Conservation (phyloP, 495 filamentous ascomycete genomes). For the Hyaloscypha hepaticicola region DNA sequence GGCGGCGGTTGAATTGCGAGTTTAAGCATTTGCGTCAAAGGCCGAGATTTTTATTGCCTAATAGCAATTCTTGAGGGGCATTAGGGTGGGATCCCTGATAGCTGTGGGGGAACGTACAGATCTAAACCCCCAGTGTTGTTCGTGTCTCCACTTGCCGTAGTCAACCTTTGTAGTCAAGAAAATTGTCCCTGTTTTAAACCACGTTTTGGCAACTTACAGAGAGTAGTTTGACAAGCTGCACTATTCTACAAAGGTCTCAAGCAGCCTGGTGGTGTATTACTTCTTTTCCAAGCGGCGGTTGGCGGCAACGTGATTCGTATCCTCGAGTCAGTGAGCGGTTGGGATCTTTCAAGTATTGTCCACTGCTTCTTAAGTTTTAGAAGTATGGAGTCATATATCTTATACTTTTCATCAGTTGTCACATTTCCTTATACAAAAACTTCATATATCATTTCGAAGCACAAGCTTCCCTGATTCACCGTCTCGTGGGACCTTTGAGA, state of each 20-base stretch:
- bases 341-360: background rate
- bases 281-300: background rate
- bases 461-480: background rate
- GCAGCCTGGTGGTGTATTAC: background rate
- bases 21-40: constrained; percentile 17
- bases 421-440: background rate
- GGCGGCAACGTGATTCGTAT: background rate
- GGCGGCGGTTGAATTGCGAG: constrained; percentile 28
- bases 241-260: background rate
- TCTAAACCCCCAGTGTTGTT: background rate
- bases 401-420: background rate
- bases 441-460: background rate
- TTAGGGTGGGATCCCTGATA: background rate
- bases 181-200: background rate
- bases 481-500: too few relatives aligned
- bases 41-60: constrained; percentile 4
- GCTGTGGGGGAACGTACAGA: background rate
- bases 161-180: background rate
- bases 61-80: constrained; percentile 12
- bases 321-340: background rate
- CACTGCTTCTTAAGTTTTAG: background rate
- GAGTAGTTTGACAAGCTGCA: background rate
- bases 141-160: background rate
- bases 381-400: background rate
- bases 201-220: background rate